A percentile compares a stretch with the other conserved stretches of the same genome.
phyloP scores from a whole-genome alignment of 768 basidiomycete species.

The Mycena belliarum region DNA sequence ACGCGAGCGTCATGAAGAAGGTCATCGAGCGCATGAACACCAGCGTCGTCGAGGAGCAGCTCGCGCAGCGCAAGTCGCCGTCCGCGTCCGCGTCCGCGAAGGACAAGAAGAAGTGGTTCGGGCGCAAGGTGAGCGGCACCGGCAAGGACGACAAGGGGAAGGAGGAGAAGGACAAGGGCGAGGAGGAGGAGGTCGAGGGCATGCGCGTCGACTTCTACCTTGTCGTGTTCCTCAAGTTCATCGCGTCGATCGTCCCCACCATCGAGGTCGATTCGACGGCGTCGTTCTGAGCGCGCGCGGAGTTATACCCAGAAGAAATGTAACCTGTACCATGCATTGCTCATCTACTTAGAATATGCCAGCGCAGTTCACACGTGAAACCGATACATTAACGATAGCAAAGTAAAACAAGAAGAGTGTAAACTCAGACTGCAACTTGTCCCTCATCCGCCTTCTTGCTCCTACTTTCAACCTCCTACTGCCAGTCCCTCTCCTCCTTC shows the following conservation, averaged over 20 bases:
- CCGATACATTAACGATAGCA: neutral
- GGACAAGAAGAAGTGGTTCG: slow-evolving; percentile 81
- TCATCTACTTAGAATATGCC: slow-evolving; percentile 16
- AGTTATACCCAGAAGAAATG: slow-evolving; percentile 22
- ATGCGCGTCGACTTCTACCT: slow-evolving; percentile 98
- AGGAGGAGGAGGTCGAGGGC: slow-evolving; percentile 80
- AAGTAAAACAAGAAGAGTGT: neutral
- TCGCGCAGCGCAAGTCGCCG: slow-evolving; percentile 56
- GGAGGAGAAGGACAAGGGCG: slow-evolving; percentile 51
- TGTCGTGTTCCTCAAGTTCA: slow-evolving; percentile 98
- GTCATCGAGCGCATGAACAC: slow-evolving; percentile 98
- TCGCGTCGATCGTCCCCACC: slow-evolving; percentile 96
- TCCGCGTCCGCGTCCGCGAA: slow-evolving; percentile 33
- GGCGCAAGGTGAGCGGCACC: slow-evolving; percentile 68
- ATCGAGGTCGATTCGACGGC: slow-evolving; percentile 97
- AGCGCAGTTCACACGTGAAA: neutral
- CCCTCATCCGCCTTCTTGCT: no score
- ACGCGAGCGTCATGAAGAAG: slow-evolving; percentile 99
- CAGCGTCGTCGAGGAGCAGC: slow-evolving; percentile 80
- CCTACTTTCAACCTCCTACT: no score
- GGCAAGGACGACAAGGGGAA: no score
- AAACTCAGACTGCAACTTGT: no score
- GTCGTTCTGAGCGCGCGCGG: slow-evolving; percentile 47
- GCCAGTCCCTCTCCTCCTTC: no score
- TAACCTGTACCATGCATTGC: slow-evolving; percentile 20